Evolutionary conservation across 2,329 filamentous ascomycete genomes (phyloP).

Genomic region (Malbranchea cinnamomea): DNA sequence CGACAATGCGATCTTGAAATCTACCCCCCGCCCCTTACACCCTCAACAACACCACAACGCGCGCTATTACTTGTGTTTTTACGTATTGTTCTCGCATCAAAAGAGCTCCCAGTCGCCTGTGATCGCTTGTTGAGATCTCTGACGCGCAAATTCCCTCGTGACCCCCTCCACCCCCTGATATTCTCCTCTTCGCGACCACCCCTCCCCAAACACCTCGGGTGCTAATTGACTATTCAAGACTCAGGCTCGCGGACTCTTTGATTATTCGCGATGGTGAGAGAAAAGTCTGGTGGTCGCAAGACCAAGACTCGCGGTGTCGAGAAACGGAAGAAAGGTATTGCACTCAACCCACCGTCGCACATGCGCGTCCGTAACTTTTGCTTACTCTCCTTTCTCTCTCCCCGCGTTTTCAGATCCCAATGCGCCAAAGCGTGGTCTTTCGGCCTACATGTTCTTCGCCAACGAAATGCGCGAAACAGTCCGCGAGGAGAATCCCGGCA

Average conservation of each 20-base stretch:
- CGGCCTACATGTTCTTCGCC: slow-evolving; percentile 99
- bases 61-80: too few relatives aligned
- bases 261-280: slow-evolving; percentile 49
- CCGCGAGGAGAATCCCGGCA: slow-evolving; percentile 93
- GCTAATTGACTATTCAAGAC: slow-evolving; percentile 7
- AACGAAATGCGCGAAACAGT: slow-evolving; percentile 98
- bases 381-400: neutral
- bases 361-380: neutral
- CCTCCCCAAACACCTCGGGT: neutral
- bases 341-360: slow-evolving; percentile 1
- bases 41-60: too few relatives aligned
- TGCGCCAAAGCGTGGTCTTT: slow-evolving; percentile 97
- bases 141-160: neutral
- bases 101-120: too few relatives aligned
- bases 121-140: neutral
- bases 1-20: too few relatives aligned
- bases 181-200: too few relatives aligned
- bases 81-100: too few relatives aligned
- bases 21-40: too few relatives aligned
- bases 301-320: slow-evolving; percentile 42
- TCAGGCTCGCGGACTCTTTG: neutral
- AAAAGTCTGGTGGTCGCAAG: slow-evolving; percentile 46
- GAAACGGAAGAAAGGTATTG: slow-evolving; percentile 60
- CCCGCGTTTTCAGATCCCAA: slow-evolving; percentile 57
- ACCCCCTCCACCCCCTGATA: neutral